Percentiles rank a stretch among this genome's conserved stretches.
Conservation (phyloP, 1,284 basidiomycete genomes). For the Pseudozyma flocculosa region DNA sequence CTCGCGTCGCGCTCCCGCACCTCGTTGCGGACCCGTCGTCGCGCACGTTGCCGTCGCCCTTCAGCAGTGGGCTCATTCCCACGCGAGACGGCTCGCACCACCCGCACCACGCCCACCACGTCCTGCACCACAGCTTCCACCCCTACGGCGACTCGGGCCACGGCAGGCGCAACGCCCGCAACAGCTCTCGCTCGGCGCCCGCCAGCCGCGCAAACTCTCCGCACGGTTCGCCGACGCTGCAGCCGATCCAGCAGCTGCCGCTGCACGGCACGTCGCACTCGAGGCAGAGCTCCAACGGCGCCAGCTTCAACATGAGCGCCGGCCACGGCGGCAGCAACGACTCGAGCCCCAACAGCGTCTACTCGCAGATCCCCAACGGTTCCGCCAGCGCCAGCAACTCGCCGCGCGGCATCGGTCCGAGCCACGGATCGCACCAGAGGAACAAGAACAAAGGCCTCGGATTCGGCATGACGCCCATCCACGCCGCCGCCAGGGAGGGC, state of each 20-base stretch:
- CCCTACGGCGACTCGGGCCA: slow-evolving; percentile 25
- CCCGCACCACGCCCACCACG: slow-evolving; percentile 31
- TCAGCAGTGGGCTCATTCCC: slow-evolving; percentile 5
- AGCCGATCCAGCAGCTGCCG: slow-evolving; percentile 13
- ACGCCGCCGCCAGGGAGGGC: slow-evolving; percentile 15
- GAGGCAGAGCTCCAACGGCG: slow-evolving; percentile 34
- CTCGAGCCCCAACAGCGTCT: slow-evolving; percentile 30
- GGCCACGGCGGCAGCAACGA: slow-evolving; percentile 22
- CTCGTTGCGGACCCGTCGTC: slow-evolving; percentile 36
- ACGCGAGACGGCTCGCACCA: slow-evolving; percentile 30
- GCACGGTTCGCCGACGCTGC: slow-evolving; percentile 34
- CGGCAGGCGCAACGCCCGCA: slow-evolving; percentile 25
- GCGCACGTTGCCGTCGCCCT: slow-evolving; percentile 39
- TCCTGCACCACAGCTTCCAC: slow-evolving; percentile 38
- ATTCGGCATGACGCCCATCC: slow-evolving; percentile 37
- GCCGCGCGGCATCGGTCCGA: slow-evolving; percentile 13
- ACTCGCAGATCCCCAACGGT: slow-evolving; percentile 19
- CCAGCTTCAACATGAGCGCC: slow-evolving; percentile 17
- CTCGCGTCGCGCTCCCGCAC: slow-evolving; percentile 21
- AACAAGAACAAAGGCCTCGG: slow-evolving; percentile 14
- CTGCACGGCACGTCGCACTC: slow-evolving; percentile 25
- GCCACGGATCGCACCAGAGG: slow-evolving; percentile 3
- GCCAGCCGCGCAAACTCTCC: slow-evolving; percentile 38
- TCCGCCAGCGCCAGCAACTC: slow-evolving; percentile 21
- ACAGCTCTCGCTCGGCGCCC: slow-evolving; percentile 43